Base-by-base conservation (phyloP, 2,329 filamentous ascomycete species). In the Penicillium janthinellum region DNA sequence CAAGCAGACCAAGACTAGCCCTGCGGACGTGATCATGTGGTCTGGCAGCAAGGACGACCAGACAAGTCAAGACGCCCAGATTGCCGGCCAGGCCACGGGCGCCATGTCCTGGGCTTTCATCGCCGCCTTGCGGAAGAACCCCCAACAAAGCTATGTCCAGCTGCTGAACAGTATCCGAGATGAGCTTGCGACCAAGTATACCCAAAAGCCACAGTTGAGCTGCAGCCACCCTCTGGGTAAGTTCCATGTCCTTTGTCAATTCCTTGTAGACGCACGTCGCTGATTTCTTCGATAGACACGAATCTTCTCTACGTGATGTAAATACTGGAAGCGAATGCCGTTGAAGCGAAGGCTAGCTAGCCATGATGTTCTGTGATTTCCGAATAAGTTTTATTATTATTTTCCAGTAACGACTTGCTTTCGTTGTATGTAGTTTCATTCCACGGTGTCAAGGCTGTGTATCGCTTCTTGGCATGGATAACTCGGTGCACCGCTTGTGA, bases 81-180 rank as follows among this genome's bases (percentile, higher is more conserved):
- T 98, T 67, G 86, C 84, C 45, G 88, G 91, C 58, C 85, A 97
- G 79, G 94, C 95, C 37, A 99, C 95, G 0, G 95, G 95, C 57
- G 95, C 95, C 76, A 98, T 99, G 95, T 96, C 92, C 3, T 97
- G 90, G 87, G 95, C 95, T 2, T 99, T 99, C 76, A 95, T 99
- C 76, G 88, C 85, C 1, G 89, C 93, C 20, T 84, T 98, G 71
- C 93, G 90, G 82, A 92, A 93, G 81, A 96, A 96, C 73, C 92
- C 92, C 0, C 89, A 96, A 74, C 95, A 98, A 81, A 96, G 90
- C 79, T 99, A 99, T 73, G 91, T 98, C 53, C 89, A 97, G 81
- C 82, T 99, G 59, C 84, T 99, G 67, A 98, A 97, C 83, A 96
- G 89, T 77, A 93, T 99, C 71, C 90, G 95, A 59, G 93, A 96